These are phyloP conservation scores for Vicia sativa DNA, from an alignment of 306 rosid species.

Conservation along the genomic window DNA sequence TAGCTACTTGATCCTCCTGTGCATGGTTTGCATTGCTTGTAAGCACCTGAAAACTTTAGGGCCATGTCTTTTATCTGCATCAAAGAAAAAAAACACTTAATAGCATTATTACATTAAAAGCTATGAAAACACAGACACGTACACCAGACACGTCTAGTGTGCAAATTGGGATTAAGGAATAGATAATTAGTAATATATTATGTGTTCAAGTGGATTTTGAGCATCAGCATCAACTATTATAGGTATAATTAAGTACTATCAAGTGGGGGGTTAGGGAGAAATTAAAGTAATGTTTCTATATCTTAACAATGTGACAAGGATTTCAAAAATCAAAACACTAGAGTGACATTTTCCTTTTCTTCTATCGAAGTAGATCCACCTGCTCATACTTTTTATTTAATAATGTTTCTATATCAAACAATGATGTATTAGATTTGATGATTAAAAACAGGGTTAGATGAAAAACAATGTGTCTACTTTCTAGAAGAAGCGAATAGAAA, in stretches of 20 bases:
- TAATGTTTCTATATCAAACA: slow-evolving; percentile 9
- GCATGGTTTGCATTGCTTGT: slow-evolving; percentile 82
- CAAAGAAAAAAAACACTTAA: not conserved
- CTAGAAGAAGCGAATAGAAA: slow-evolving; percentile 25
- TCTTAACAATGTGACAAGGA: slow-evolving; percentile 6
- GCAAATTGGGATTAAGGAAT: slow-evolving; percentile 28
- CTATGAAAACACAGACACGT: not conserved
- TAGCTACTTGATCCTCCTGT: slow-evolving; percentile 66
- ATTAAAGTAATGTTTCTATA: slow-evolving; percentile 29
- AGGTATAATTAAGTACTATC: not conserved
- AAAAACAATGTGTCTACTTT: slow-evolving; percentile 17
- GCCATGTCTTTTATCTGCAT: slow-evolving; percentile 92
- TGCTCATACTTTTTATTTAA: slow-evolving; percentile 27
- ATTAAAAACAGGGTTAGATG: not conserved
- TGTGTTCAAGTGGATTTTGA: slow-evolving; percentile 31
- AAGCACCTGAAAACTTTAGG: slow-evolving; percentile 80
- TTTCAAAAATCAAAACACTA: slow-evolving; percentile 30
- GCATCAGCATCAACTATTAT: not conserved
- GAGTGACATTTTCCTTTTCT: slow-evolving; percentile 30
- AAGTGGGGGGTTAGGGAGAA: slow-evolving; percentile 21
- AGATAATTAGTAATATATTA: not conserved
- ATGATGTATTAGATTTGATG: slow-evolving; percentile 29
- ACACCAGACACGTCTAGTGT: not conserved
- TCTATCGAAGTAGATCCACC: slow-evolving; percentile 27
- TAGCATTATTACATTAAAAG: not conserved